Percentiles rank a stretch among this genome's conserved stretches.
Conservation (phyloP, 768 basidiomycete genomes). For the Psilocybe cyanescens region DNA sequence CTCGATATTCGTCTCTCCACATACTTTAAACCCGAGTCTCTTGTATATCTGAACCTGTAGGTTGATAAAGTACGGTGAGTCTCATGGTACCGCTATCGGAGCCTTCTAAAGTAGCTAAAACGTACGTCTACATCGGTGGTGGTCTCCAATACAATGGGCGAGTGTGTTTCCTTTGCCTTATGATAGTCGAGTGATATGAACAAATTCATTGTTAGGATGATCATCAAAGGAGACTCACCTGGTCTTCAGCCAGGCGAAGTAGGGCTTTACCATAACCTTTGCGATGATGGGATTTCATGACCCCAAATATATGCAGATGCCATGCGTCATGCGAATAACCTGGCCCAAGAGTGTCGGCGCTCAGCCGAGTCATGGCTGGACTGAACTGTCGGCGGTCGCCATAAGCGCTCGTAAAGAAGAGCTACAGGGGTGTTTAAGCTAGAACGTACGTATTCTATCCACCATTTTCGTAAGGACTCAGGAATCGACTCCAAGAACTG, state of each 20-base stretch:
- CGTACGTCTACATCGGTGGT: conserved; percentile 31
- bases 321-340: conserved; percentile 27
- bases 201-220: neutral
- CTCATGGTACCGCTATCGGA: too few species aligned
- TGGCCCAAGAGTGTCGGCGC: conserved; percentile 20
- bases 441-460: conserved; percentile 27
- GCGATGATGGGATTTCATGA: conserved; percentile 30
- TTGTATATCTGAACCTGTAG: conserved; percentile 20
- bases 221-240: conserved; percentile 17
- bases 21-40: conserved; percentile 22
- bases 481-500: conserved; percentile 26
- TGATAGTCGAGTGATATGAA: neutral
- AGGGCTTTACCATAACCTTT: conserved; percentile 32
- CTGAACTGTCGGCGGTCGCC: conserved; percentile 24
- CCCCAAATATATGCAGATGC: conserved; percentile 33
- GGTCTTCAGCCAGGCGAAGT: conserved; percentile 26
- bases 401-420: neutral
- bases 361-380: conserved; percentile 20
- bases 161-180: conserved; percentile 23
- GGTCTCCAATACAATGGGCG: conserved; percentile 30
- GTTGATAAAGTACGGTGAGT: neutral
- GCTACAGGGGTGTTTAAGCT: neutral
- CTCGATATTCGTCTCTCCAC: conserved; percentile 21
- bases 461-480: conserved; percentile 28
- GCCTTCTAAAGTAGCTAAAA: neutral